Conservation (phyloP, 257 asterid genomes). For the Nicotiana otophora region DNA sequence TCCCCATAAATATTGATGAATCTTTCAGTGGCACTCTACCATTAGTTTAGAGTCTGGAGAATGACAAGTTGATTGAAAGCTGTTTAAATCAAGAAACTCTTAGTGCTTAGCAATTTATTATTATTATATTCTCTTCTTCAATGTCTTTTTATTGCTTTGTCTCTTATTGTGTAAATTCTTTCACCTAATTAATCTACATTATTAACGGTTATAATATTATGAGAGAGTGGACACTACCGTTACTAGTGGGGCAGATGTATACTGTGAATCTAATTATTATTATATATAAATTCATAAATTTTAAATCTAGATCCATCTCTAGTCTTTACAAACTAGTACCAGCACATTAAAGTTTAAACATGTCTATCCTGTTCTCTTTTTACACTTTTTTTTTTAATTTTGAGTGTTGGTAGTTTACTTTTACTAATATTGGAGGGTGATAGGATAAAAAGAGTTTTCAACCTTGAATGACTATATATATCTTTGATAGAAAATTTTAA, state of each 20-base stretch:
- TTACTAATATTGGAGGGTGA: neutral
- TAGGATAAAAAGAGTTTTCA: neutral
- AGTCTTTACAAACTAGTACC: no score
- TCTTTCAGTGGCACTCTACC: slow-evolving; percentile 15
- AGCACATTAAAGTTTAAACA: neutral
- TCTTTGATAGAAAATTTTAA: no score
- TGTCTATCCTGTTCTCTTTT: neutral
- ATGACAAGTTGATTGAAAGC: slow-evolving; percentile 21
- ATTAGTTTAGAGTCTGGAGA: slow-evolving; percentile 19
- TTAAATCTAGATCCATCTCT: no score
- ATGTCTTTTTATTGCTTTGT: neutral
- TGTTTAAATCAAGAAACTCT: neutral
- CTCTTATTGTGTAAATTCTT: neutral
- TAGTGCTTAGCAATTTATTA: neutral
- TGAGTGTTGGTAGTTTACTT: neutral
- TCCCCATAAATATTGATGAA: slow-evolving; percentile 9
- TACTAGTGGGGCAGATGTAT: no score
- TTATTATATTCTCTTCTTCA: neutral
- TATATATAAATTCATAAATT: no score
- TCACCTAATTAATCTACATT: neutral
- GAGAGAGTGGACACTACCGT: neutral
- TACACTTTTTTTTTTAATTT: neutral
- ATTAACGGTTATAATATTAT: neutral
- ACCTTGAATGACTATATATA: neutral
- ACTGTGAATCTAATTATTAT: no score